phyloP scores from a whole-genome alignment of 306 rosid species.

The Castanopsis chinensis region DNA sequence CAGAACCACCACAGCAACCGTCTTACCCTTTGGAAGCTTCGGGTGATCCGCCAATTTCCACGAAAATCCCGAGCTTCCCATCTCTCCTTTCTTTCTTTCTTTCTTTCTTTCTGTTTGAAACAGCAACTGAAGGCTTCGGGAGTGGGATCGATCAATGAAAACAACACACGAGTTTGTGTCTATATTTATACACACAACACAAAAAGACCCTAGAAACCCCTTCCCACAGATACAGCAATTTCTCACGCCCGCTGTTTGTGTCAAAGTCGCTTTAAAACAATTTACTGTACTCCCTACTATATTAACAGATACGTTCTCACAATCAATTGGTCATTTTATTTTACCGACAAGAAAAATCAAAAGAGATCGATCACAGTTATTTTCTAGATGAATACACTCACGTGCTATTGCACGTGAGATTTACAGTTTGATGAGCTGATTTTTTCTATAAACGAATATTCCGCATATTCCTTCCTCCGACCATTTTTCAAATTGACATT shows the following conservation, averaged over 20 bases:
- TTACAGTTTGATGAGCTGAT: background rate
- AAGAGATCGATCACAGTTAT: too few species aligned
- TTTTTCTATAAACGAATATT: background rate
- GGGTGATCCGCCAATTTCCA: conserved; percentile 93
- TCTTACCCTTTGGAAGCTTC: conserved; percentile 94
- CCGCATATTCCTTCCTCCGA: background rate
- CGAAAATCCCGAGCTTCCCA: conserved; percentile 67
- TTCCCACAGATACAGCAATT: background rate
- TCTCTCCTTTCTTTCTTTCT: background rate
- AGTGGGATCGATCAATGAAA: too few species aligned
- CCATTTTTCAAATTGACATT: background rate
- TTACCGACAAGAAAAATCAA: too few species aligned
- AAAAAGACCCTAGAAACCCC: too few species aligned
- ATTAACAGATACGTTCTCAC: background rate
- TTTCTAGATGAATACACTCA: too few species aligned
- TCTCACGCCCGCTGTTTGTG: conserved; percentile 7
- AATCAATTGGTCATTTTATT: too few species aligned
- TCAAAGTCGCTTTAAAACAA: background rate
- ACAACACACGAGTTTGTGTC: too few species aligned
- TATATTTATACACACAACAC: too few species aligned
- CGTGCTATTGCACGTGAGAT: too few species aligned
- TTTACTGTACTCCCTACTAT: background rate
- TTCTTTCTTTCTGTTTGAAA: background rate
- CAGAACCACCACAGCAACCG: conserved; percentile 67
- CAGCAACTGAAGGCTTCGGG: too few species aligned